Percentiles rank a stretch among this genome's conserved stretches.
Conservation (phyloP, 345 rosid genomes). For the Eucalyptus globulus region DNA sequence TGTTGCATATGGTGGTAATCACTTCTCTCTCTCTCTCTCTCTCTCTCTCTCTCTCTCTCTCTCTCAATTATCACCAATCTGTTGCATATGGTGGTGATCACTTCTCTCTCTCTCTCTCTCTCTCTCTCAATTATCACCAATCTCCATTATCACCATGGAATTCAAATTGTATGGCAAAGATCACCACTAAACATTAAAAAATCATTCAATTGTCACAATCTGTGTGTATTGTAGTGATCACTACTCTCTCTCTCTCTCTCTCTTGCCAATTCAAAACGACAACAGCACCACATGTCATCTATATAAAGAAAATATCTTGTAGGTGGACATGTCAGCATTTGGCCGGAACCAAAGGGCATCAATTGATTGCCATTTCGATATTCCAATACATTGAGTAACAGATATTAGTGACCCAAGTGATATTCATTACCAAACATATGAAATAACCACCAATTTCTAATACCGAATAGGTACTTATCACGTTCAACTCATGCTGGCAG, state of each 20-base stretch:
- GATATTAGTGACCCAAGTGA: background rate
- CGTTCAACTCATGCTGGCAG: background rate
- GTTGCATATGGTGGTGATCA: background rate
- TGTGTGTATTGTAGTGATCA: background rate
- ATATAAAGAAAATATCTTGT: background rate
- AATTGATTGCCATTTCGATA: background rate
- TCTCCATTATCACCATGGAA: background rate
- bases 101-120: too few species aligned
- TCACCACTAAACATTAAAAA: background rate
- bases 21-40: background rate
- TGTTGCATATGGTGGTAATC: background rate
- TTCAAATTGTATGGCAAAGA: background rate
- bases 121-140: too few species aligned
- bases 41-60: too few species aligned
- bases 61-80: background rate
- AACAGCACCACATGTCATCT: background rate
- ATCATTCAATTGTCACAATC: background rate
- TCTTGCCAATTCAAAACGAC: background rate
- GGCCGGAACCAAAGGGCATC: background rate
- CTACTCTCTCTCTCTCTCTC: background rate
- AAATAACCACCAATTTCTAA: background rate
- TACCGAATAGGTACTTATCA: constrained; percentile 15
- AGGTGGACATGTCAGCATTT: background rate
- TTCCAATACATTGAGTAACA: background rate
- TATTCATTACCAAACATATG: background rate